Base-by-base conservation (phyloP, 176 grass and related monocot species). In the Phoenix roebelenii region DNA sequence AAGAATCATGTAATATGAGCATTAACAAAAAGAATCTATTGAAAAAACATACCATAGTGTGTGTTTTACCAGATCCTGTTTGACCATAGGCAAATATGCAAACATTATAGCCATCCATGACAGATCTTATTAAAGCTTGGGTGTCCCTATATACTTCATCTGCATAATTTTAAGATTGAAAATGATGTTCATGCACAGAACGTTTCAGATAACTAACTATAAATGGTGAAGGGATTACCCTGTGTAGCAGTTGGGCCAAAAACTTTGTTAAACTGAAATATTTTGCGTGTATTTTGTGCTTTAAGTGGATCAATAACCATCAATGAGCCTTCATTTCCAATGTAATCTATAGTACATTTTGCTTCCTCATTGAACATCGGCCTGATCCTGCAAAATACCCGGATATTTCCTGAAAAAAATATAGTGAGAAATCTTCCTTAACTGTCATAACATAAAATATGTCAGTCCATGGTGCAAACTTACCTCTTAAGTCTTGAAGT, bases 41-140 rank as follows among this genome's bases (percentile, higher is more conserved):
- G 2, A 44, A 44, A 44, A 22, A 51, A 19, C 24, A 26, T 84
- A 90, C 86, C 90, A 95, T 95, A 70, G 90, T 95, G 66, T 95
- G 72, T 28, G 90, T 95, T 85, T 95, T 95, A 23, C 90, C 86
- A 14, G 90, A 86, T 63, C 90, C 90, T 76, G 90, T 89, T 60
- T 95, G 90, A 16, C 90, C 90, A 51, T 95, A 95, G 63, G 90
- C 86, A 79, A 95, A 84, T 69, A 95, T 95, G 68, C 90, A 95
- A 17, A 84, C 86, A 52, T 95, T 95, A 70, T 90, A 95, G 55
- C 90, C 90, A 79, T 95, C 90, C 83, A 90, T 86, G 64, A 95
- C 85, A 12, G 86, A 95, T 82, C 90, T 73, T 71, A 86, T 87
- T 65, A 95, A 87, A 59, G 80, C 72, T 64, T 72, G 80, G 4